Base-by-base conservation (phyloP, 2,329 filamentous ascomycete species). In the Zymoseptoria brevis region DNA sequence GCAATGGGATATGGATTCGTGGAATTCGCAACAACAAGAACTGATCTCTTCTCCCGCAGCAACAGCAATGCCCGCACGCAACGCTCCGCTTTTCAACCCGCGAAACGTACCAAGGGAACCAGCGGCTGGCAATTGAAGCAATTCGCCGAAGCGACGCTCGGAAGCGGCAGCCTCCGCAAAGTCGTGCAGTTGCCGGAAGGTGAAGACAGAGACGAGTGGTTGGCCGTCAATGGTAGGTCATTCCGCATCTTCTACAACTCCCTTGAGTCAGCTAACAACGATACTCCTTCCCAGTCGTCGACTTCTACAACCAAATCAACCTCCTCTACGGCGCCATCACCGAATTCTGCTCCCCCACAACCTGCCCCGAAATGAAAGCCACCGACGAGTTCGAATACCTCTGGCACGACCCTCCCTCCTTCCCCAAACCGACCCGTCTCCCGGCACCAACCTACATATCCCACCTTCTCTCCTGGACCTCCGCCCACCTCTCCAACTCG, bases 251-350 rank as follows among this genome's bases (percentile, higher is more conserved):
- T 57, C 29, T 24, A 7, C 4, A 54, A 16, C 8, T 7, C 16
- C 19, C 16, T 26, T 21, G 19, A 16, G 2, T 26, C 4, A 48
- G 19, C 22, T 49, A 8, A 55, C 24, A 51, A 8, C 8, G 13
- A 19, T 8, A 22, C 21, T 22, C 8, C 41, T 21, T 4, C n/a
- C 29, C 67, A 96, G 92, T 99, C 79, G 94, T 99, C 79, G 94
- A 99, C 77, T 99, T 99, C 77, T 99, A 99, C 84, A 99, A 99
- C 80, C 94, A 99, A 77, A 96, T 99, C 80, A 99, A 99, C 77
- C 83, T 99, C 41, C 87, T 99, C 60, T 99, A 99, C 75, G 95
- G 95, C 60, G 94, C 94, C 66, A 99, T 99, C 73, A 99, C 94
- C 61, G 94, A 99, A 74, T 99, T 99, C 77, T 99, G 94, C 81